Percentiles rank a stretch among this genome's conserved stretches.
Conservation (phyloP, 2,329 filamentous ascomycete species). For the Triangularia setosa region DNA sequence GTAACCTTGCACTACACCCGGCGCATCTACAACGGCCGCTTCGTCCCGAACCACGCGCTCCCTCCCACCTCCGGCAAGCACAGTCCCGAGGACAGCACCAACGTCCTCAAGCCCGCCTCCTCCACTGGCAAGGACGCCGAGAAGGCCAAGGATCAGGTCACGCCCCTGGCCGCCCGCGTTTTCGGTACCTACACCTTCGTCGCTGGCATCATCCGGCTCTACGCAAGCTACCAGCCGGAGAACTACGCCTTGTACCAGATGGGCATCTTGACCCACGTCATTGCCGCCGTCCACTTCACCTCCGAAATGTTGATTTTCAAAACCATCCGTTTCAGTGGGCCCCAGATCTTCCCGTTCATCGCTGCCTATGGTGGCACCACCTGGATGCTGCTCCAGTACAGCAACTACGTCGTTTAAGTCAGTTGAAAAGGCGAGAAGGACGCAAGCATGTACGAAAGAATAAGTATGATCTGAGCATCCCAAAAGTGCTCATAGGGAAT, state of each 20-base stretch:
- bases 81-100: slow-evolving; percentile 50
- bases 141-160: slow-evolving; percentile 58
- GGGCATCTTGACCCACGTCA: slow-evolving; percentile 73
- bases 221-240: slow-evolving; percentile 78
- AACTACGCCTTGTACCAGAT: slow-evolving; percentile 73
- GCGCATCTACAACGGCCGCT: slow-evolving; percentile 75
- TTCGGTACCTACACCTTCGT: slow-evolving; percentile 89
- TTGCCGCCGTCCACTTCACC: slow-evolving; percentile 74
- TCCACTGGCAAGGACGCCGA: slow-evolving; percentile 42
- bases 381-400: slow-evolving; percentile 66
- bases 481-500: neutral
- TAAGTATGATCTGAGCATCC: neutral
- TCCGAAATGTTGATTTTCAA: slow-evolving; percentile 78
- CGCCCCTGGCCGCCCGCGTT: slow-evolving; percentile 70
- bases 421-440: neutral
- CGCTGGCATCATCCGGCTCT: slow-evolving; percentile 70
- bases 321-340: slow-evolving; percentile 61
- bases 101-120: slow-evolving; percentile 47
- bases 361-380: slow-evolving; percentile 43
- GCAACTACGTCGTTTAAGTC: slow-evolving; percentile 57
- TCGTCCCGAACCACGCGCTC: slow-evolving; percentile 48
- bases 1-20: slow-evolving; percentile 73
- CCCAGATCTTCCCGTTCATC: slow-evolving; percentile 53
- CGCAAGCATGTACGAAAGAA: neutral
- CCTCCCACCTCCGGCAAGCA: slow-evolving; percentile 38